Base-by-base conservation (phyloP, 768 basidiomycete species). In the Leccinum olivaceopallidum region DNA sequence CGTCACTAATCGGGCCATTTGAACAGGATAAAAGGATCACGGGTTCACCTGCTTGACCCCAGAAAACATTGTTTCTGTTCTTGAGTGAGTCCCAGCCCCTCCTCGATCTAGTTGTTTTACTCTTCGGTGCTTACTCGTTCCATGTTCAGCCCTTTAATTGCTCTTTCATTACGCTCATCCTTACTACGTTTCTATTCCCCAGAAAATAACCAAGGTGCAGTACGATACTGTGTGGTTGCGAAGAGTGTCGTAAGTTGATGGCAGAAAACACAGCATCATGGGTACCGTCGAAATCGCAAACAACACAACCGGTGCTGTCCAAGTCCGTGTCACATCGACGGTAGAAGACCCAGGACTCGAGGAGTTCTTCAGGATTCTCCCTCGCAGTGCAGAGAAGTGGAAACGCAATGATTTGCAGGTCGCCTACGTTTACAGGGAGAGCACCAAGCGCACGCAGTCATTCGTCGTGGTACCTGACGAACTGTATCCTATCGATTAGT, bases 221-320 rank as follows among this genome's bases (percentile, higher is more conserved):
- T 24, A 22, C 10, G 47, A 48, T 48, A 4, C 20, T 9, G 6
- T 48, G 47, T 48, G 20, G 6, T 48, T 24, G 47, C 7, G 22
- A 48, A 24, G 22, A 10, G 9, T 6, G 22, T 14, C 7, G 22
- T 22, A 48, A 13, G 7, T 6, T 48, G 47, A 48, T 48, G 22
- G 47, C 47, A 48, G n/a, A 22, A 48, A 48, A 48, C 22, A 22
- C 12, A 48, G 47, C 12, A 48, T 48, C 47, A 48, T 48, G 44
- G 28, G 28, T 30, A 10, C n/a, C n/a, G 5, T 20, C 16, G 4
- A 9, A 7, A 44, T 44, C 44, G 3, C 7, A 8, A n/a, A 47
- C n/a, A 22, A 20, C 44, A 47, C 44, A 20, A 2, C 0, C 0
- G 0, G 0, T 12, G 8, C 9, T 47, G 10, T 47, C 20, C n/a